Evolutionary conservation across 1,139 yeast species (phyloP), one percentile per base, ranked within the genome.

Genomic region (Candida tropicalis): DNA sequence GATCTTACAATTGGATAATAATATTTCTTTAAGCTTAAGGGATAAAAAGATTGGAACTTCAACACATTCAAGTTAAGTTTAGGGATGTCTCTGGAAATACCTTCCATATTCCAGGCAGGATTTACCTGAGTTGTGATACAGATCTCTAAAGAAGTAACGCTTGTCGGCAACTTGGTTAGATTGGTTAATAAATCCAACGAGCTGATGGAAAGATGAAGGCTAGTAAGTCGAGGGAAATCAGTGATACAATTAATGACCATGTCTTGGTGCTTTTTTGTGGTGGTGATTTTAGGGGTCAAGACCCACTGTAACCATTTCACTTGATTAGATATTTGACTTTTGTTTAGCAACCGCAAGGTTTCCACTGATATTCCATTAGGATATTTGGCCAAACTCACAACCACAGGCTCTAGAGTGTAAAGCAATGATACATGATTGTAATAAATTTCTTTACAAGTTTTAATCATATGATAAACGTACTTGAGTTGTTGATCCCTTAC

Each of bases 11-110:
- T 32, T 5, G 32, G 38, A 23, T 20, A 29, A 33, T 17, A 39
- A 25, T 32, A 31, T n/a, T 36, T 38, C 8, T 33, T 40, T 12
- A 43, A 27, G 24, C 46, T 40, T 12, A 43, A 33, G 17, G 46
- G 46, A 20, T 28, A 22, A 5, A n/a, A 10, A 2, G 46, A 24
- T 23, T 40, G 22, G 29, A 43, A 43, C 5, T 20, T 39, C 11
- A 42, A 27, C 3, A 17, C 34, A 12, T 39, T 33, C n/a, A 42
- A 31, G 11, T 15, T 25, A 11, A 42, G 33, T 4, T 10, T 29
- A 2, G 42, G 40, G 7, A 42, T 4, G n/a, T 42, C 35, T 18
- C 10, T 10, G 13, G 35, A n/a, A 9, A 31, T 18, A n/a, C 18
- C 35, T 11, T 1, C 8, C 8, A 31, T 11, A 6, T 24, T 23